Evolutionary conservation across 768 basidiomycete species (phyloP).

Genomic region (Leccinellum albellum): DNA sequence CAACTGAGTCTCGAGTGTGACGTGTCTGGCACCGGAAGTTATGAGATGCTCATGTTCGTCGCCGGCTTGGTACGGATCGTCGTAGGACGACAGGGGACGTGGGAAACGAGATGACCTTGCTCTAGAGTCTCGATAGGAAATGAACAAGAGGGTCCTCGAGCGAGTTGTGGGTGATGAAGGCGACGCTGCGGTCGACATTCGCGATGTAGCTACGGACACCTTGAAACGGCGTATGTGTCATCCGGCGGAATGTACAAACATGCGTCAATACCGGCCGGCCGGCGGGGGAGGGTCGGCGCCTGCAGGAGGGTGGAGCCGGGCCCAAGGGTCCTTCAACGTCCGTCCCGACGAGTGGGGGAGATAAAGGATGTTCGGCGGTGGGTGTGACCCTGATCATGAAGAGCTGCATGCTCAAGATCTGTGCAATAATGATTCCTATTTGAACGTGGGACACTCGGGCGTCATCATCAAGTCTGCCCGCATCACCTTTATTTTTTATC

Average conservation of each 20-base stretch:
- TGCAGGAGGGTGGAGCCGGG: too few relatives aligned
- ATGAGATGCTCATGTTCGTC: slow-evolving; percentile 71
- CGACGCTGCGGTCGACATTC: slow-evolving; percentile 31
- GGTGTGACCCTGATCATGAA: slow-evolving; percentile 1
- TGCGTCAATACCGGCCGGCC: slow-evolving; percentile 17
- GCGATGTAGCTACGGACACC: slow-evolving; percentile 16
- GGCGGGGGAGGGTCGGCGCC: background rate
- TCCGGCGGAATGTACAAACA: slow-evolving; percentile 18
- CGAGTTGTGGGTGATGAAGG: slow-evolving; percentile 57
- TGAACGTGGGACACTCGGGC: slow-evolving; percentile 3
- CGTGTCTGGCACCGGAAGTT: slow-evolving; percentile 33
- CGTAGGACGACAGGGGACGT: slow-evolving; percentile 39
- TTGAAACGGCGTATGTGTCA: slow-evolving; percentile 19
- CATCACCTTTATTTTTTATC: slow-evolving; percentile 15
- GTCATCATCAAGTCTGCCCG: slow-evolving; percentile 5
- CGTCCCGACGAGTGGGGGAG: background rate
- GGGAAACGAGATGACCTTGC: slow-evolving; percentile 42
- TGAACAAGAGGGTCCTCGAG: slow-evolving; percentile 87
- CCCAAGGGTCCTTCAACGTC: background rate
- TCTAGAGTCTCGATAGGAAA: slow-evolving; percentile 85
- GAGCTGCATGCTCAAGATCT: background rate
- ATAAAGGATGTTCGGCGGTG: background rate
- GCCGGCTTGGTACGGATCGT: slow-evolving; percentile 42
- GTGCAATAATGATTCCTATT: background rate
- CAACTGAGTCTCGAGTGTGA: slow-evolving; percentile 55